A percentile compares a stretch with the other conserved stretches of the same genome.
phyloP scores from a whole-genome alignment of 2,329 filamentous ascomycete species.

The Chaetomium globosum region DNA sequence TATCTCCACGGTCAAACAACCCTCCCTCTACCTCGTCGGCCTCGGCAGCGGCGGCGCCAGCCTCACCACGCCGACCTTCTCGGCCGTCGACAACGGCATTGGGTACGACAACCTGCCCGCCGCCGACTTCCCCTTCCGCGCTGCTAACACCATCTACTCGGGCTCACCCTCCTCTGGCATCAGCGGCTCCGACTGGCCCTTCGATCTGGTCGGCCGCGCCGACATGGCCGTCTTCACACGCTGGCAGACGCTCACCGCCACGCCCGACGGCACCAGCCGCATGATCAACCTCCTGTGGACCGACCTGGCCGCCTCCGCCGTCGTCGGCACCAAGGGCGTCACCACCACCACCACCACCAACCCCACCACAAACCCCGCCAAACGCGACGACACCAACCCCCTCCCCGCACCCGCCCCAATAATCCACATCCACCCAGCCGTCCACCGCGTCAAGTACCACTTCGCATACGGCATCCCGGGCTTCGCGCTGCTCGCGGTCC shows the following conservation, averaged over 20 bases:
- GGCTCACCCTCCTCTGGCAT: background rate
- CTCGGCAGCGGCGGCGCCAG: slow-evolving; percentile 8
- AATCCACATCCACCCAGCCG: slow-evolving; percentile 37
- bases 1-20: slow-evolving; percentile 40
- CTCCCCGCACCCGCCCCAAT: background rate
- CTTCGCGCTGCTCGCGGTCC: slow-evolving; percentile 4
- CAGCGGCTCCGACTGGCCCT: background rate
- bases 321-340: slow-evolving; percentile 45
- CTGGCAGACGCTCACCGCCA: slow-evolving; percentile 45
- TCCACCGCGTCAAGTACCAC: slow-evolving; percentile 41
- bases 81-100: background rate
- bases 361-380: too few species aligned
- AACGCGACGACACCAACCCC: too few species aligned
- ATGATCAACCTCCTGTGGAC: slow-evolving; percentile 52
- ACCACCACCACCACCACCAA: background rate
- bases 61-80: background rate
- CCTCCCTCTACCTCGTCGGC: slow-evolving; percentile 29
- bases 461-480: slow-evolving; percentile 43
- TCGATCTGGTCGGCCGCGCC: slow-evolving; percentile 15
- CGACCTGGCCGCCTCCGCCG: slow-evolving; percentile 48
- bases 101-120: slow-evolving; percentile 41
- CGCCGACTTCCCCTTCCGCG: slow-evolving; percentile 39
- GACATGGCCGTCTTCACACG: slow-evolving; percentile 47
- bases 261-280: slow-evolving; percentile 36
- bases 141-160: slow-evolving; percentile 35